Conservation (phyloP, 2,329 filamentous ascomycete species). For the Capronia coronata region DNA sequence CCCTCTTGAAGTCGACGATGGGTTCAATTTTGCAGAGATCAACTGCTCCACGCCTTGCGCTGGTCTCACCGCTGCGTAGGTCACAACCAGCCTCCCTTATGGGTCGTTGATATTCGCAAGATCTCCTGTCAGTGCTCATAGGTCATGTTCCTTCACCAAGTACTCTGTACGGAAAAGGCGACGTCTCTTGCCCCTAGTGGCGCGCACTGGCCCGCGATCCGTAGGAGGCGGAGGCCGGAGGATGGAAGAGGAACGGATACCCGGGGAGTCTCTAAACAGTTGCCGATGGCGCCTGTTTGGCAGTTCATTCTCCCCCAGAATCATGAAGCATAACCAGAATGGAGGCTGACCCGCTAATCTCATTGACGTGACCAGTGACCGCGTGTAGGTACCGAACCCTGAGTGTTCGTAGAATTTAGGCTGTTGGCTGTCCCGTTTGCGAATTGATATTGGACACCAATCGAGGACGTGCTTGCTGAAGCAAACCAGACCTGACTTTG, state of each 20-base stretch:
- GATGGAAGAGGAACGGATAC: neutral
- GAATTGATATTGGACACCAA: neutral
- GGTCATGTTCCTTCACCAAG: too few species aligned
- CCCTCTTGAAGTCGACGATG: neutral
- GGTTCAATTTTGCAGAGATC: neutral
- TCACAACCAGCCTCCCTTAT: neutral
- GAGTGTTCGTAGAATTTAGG: neutral
- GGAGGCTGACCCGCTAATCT: conserved; percentile 16
- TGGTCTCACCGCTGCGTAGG: neutral
- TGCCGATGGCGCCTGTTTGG: neutral
- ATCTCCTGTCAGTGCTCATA: too few species aligned
- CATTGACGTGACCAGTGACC: conserved; percentile 12
- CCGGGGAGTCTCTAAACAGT: neutral
- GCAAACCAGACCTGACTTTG: neutral
- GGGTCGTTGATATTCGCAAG: too few species aligned
- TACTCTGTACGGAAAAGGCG: too few species aligned
- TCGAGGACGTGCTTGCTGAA: neutral
- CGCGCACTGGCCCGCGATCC: neutral
- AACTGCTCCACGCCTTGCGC: neutral
- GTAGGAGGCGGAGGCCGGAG: neutral
- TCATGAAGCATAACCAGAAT: neutral
- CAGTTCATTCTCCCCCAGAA: neutral
- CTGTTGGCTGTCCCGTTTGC: neutral
- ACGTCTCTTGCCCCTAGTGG: too few species aligned
- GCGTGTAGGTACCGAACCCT: neutral